Evolutionary conservation across 371 early-diverging fungal genomes (phyloP).

Genomic region (Phascolomyces articulosus): DNA sequence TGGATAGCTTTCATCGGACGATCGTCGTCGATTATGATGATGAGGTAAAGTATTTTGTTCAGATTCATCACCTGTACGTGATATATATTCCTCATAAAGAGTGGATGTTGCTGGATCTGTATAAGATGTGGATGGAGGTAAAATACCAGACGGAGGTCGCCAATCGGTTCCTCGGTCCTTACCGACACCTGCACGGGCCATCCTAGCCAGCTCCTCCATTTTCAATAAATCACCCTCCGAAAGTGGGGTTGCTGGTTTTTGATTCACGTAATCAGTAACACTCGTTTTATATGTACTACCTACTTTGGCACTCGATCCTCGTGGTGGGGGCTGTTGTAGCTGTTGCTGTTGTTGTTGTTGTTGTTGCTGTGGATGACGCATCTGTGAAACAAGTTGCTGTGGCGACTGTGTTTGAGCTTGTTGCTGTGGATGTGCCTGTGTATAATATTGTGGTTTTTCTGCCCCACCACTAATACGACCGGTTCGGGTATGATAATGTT

Average conservation of each 20-base stretch:
- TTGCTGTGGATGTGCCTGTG: background rate
- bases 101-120: background rate
- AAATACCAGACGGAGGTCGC: constrained; percentile 51
- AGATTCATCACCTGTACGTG: constrained; percentile 32
- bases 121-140: constrained; percentile 8
- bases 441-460: background rate
- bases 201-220: constrained; percentile 46
- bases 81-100: constrained; percentile 9
- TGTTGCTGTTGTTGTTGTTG: background rate
- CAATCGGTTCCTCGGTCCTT: constrained; percentile 36
- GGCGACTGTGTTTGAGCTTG: background rate
- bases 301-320: constrained; percentile 21
- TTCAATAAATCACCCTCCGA: constrained; percentile 47
- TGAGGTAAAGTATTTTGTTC: too few relatives aligned
- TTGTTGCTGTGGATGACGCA: background rate
- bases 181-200: constrained; percentile 30
- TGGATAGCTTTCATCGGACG: constrained; percentile 36
- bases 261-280: constrained; percentile 41
- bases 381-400: too few relatives aligned
- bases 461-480: background rate
- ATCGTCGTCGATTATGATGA: constrained; percentile 17
- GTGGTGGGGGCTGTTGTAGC: background rate
- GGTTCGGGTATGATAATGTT: background rate
- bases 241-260: constrained; percentile 47
- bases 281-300: constrained; percentile 39